Evolutionary conservation across 73 alveolate genomes (phyloP).

Genomic region (Paramecium biaurelia): DNA sequence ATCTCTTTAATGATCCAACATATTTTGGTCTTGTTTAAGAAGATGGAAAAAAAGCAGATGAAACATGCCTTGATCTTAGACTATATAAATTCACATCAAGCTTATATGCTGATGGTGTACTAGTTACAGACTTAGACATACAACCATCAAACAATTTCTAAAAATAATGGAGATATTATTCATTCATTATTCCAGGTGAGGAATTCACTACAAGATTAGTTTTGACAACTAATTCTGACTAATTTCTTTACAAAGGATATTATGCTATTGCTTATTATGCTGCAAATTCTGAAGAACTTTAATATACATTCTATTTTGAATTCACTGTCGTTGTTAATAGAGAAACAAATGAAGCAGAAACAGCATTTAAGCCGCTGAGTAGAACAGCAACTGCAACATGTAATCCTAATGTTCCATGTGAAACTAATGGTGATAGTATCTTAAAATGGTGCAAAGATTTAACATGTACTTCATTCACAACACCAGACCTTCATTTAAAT

Average conservation of each 20-base stretch:
- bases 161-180: neutral
- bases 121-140: neutral
- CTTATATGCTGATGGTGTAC: neutral
- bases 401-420: neutral
- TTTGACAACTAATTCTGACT: neutral
- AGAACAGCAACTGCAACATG: neutral
- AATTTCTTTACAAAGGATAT: neutral
- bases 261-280: neutral
- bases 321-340: neutral
- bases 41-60: neutral
- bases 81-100: neutral
- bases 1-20: neutral
- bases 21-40: neutral
- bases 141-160: neutral
- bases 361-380: neutral
- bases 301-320: neutral
- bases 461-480: neutral
- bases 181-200: neutral
- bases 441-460: neutral
- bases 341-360: neutral
- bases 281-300: neutral
- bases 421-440: neutral
- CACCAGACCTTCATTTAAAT: neutral
- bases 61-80: neutral
- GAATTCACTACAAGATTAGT: neutral